Percentiles rank a stretch among this genome's conserved stretches.
These are phyloP conservation scores for Hortiboletus campestris DNA, from an alignment of 768 basidiomycete genomes.

Conservation along the genomic window DNA sequence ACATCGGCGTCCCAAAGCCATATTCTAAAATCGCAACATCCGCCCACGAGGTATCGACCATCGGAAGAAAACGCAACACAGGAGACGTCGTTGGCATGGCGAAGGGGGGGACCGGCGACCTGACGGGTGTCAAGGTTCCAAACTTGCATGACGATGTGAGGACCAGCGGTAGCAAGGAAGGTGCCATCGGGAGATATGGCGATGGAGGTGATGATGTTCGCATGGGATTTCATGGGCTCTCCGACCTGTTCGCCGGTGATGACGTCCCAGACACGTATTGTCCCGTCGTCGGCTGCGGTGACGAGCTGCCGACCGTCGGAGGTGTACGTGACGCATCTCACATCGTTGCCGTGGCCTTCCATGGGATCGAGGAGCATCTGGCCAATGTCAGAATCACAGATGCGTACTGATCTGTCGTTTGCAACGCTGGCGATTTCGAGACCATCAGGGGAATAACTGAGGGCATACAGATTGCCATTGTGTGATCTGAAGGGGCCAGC, in stretches of 20 bases:
- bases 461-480: constrained; percentile 31
- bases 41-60: constrained; percentile 27
- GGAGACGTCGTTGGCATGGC: constrained; percentile 29
- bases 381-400: constrained; percentile 37
- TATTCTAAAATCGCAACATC: constrained; percentile 30
- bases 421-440: constrained; percentile 32
- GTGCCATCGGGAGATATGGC: constrained; percentile 31
- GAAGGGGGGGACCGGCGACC: constrained; percentile 18
- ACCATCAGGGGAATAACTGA: constrained; percentile 39
- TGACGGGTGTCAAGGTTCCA: constrained; percentile 29
- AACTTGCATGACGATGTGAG: constrained; percentile 28
- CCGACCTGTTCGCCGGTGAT: constrained; percentile 29
- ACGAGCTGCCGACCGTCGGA: constrained; percentile 28
- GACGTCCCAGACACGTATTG: constrained; percentile 32
- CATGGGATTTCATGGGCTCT: constrained; percentile 29
- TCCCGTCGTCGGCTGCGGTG: constrained; percentile 31
- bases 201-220: constrained; percentile 30
- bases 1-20: constrained; percentile 29
- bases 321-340: constrained; percentile 32
- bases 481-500: constrained; percentile 30
- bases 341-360: constrained; percentile 29
- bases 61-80: constrained; percentile 34
- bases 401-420: constrained; percentile 31
- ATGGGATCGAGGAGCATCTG: constrained; percentile 30
- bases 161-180: constrained; percentile 33